Evolutionary conservation across 495 filamentous ascomycete genomes (phyloP), one percentile per base, ranked within the genome.

Genomic region (Penicillium bovifimosum): DNA sequence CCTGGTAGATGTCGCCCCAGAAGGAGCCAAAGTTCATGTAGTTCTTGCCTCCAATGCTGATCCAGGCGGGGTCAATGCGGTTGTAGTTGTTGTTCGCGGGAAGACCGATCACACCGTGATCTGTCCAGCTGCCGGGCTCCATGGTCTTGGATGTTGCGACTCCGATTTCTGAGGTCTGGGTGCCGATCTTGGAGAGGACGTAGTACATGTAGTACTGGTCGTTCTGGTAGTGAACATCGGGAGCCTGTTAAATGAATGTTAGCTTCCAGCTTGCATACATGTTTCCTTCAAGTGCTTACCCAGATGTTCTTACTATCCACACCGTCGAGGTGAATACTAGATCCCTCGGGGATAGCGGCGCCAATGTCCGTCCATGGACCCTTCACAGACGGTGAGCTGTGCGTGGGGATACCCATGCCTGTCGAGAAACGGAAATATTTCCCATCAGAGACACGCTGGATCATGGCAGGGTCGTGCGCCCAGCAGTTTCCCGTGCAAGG

Each of bases 361-460:
- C 86, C 85, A 14, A 68, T 56, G 49, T 76, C 75, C 0, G 69
- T 80, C 87, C 86, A 91, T 1, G 86, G 83, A 0, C 86, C 86
- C 17, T 64, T 70, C 24, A 89, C 60, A 7, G 74, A 70, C 6
- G 76, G 63, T 0, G 86, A 76, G 0, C 79, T 82, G 50, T 80
- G 74, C 27, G 84, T 79, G 34, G 74, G 67, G 51, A 91, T 79
- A 41, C 74, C 76, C 17, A 75, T 78, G 26, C 80, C 79, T 0
- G 87, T 89, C 1, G 79, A 78, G 69, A 88, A 90, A 36, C 83
- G 82, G 70, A 84, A 91, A 69, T 88, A 91, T 2, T 69, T 83
- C 14, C 85, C 84, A 63, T 89, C 86, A 3, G 72, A 76, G 28
- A 65, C 59, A 48, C 86, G 81, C 32, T 77, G 77, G 53, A 86